A percentile compares a stretch with the other conserved stretches of the same genome.
These are phyloP conservation scores for Rutstroemia sp. DNA, from an alignment of 2,329 filamentous ascomycete species.

Conservation along the genomic window DNA sequence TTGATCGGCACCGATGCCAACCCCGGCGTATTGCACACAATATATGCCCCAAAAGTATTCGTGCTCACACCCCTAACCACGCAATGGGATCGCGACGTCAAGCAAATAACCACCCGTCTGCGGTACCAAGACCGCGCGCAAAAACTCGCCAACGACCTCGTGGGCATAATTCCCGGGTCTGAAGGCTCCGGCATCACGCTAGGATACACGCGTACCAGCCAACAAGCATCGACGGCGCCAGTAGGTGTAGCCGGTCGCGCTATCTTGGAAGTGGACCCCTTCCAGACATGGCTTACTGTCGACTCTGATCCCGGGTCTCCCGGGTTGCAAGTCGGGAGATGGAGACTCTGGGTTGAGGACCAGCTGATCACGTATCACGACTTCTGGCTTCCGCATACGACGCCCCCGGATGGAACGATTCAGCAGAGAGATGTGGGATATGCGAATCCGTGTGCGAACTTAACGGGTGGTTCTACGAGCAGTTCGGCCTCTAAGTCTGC, in stretches of 20 bases:
- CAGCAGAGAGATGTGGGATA: not conserved
- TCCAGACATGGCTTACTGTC: not conserved
- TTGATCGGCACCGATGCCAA: not conserved
- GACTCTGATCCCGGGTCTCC: no score
- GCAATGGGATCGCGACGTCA: not conserved
- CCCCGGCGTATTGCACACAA: not conserved
- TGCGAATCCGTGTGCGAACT: not conserved
- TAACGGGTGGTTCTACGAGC: not conserved
- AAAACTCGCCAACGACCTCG: not conserved
- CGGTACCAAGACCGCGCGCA: not conserved
- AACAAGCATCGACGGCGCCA: not conserved
- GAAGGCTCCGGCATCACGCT: not conserved
- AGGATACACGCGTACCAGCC: not conserved
- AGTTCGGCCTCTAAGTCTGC: not conserved
- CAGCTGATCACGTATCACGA: not conserved
- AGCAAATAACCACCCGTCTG: not conserved
- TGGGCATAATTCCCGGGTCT: not conserved
- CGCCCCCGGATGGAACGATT: not conserved
- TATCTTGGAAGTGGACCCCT: not conserved
- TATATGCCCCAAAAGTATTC: not conserved
- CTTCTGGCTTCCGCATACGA: not conserved
- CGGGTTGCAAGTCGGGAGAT: not conserved
- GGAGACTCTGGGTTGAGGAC: not conserved
- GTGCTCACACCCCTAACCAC: not conserved
- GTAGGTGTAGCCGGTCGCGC: not conserved